These are phyloP conservation scores for Talaromyces sp. DNA, from an alignment of 2,329 filamentous ascomycete genomes.

Conservation along the genomic window DNA sequence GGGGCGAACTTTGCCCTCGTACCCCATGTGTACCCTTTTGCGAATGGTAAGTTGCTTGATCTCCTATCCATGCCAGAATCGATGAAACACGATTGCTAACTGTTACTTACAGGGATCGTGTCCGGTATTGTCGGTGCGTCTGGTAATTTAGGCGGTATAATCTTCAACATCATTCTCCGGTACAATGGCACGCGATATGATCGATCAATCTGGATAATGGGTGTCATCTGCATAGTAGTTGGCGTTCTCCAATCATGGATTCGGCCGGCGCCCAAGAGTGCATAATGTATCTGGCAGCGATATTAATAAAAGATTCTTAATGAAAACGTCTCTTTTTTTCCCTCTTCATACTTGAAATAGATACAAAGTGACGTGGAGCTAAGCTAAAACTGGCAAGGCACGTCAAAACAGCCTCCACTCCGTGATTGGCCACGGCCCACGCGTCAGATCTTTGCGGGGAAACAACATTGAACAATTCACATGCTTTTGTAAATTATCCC, in stretches of 20 bases:
- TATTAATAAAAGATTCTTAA: background rate
- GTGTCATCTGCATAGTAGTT: constrained; percentile 65
- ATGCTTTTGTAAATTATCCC: background rate
- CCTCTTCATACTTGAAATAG: background rate
- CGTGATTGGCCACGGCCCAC: background rate
- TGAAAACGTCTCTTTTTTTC: background rate
- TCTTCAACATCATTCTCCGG: constrained; percentile 80
- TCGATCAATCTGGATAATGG: constrained; percentile 75
- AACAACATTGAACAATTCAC: background rate
- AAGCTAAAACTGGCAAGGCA: background rate
- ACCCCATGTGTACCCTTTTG: constrained; percentile 77
- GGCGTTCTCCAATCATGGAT: constrained; percentile 65
- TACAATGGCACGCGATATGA: constrained; percentile 67
- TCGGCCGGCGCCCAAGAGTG: constrained; percentile 46
- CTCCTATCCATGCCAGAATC: constrained; percentile 2
- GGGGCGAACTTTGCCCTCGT: constrained; percentile 83
- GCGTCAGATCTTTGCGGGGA: background rate
- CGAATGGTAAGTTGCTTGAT: constrained; percentile 58
- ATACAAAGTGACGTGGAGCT: background rate
- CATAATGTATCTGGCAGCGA: background rate
- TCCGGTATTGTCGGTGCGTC: constrained; percentile 73
- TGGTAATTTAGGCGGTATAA: constrained; percentile 79
- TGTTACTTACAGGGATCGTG: constrained; percentile 47
- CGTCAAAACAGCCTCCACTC: background rate
- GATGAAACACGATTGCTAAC: background rate